Percentiles rank a stretch among this genome's conserved stretches.
Conservation (phyloP, 1,284 basidiomycete genomes). For the Rhizoctonia solani region DNA sequence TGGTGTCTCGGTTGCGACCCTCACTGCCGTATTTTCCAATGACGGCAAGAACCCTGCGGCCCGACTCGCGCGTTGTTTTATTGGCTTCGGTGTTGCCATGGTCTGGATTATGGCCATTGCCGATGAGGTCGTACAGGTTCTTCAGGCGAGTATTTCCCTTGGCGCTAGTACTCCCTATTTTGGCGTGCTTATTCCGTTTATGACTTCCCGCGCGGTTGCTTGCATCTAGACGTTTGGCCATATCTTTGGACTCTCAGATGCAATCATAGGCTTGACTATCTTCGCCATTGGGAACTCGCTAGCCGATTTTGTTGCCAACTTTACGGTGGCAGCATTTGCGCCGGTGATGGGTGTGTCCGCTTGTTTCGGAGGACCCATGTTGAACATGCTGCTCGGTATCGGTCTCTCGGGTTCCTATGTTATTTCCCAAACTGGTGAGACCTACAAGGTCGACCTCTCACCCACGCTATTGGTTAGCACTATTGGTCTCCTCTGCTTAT, state of each 20-base stretch:
- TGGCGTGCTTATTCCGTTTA: conserved; percentile 15
- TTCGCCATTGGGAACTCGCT: conserved; percentile 96
- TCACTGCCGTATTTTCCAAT: conserved; percentile 66
- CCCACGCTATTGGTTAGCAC: conserved; percentile 83
- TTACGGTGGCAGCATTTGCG: conserved; percentile 88
- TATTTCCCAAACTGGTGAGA: conserved; percentile 59
- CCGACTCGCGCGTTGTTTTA: conserved; percentile 76
- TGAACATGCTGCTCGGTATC: conserved; percentile 92
- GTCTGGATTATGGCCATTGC: conserved; percentile 97
- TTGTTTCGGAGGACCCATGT: conserved; percentile 94
- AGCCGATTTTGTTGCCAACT: conserved; percentile 95
- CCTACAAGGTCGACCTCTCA: conserved; percentile 76
- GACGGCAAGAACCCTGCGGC: conserved; percentile 63
- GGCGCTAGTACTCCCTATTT: background rate
- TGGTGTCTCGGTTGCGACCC: conserved; percentile 58
- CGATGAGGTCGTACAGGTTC: conserved; percentile 87
- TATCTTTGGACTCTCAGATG: conserved; percentile 94
- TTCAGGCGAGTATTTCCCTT: conserved; percentile 60
- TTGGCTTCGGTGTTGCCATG: conserved; percentile 86
- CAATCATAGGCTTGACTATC: conserved; percentile 94
- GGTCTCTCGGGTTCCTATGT: conserved; percentile 80
- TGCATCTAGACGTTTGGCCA: conserved; percentile 77
- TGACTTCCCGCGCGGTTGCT: conserved; percentile 15
- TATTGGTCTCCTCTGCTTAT: conserved; percentile 73
- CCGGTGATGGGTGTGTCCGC: conserved; percentile 91